phyloP scores from a whole-genome alignment of 2,329 filamentous ascomycete genomes.

The Botryotinia narcissicola region DNA sequence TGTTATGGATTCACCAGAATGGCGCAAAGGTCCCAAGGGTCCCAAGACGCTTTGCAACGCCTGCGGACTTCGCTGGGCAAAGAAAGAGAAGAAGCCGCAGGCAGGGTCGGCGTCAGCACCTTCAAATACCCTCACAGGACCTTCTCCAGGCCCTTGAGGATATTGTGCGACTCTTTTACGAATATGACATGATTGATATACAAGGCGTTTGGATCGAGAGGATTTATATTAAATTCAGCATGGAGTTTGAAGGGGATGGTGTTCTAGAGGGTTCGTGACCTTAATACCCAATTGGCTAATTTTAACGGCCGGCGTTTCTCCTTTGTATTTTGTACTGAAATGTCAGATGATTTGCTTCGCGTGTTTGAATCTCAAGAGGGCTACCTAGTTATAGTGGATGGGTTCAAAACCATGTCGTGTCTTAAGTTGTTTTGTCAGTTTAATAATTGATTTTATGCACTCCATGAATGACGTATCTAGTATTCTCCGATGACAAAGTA shows the following conservation, averaged over 20 bases:
- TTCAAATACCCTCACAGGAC: background rate
- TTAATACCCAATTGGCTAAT: conserved; percentile 3
- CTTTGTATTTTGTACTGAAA: background rate
- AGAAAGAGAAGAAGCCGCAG: conserved; percentile 74
- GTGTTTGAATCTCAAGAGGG: background rate
- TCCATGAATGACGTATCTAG: background rate
- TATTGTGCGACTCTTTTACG: conserved; percentile 11
- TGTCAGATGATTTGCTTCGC: background rate
- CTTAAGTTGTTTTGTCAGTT: background rate
- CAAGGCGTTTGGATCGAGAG: conserved; percentile 6
- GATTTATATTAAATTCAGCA: background rate
- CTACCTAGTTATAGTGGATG: background rate
- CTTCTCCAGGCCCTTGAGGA: background rate
- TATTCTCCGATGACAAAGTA: background rate
- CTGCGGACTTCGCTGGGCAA: conserved; percentile 74
- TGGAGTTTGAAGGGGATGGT: conserved; percentile 16
- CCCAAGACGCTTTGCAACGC: conserved; percentile 96
- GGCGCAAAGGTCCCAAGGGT: conserved; percentile 89
- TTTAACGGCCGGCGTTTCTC: conserved; percentile 2
- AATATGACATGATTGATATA: conserved; percentile 5
- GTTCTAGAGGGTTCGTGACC: background rate
- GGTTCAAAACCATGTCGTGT: background rate
- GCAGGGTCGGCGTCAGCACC: background rate
- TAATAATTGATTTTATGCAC: background rate
- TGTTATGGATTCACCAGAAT: conserved; percentile 90